Conservation (phyloP, 2,329 filamentous ascomycete genomes). For the Pseudocercospora pini-densiflorae region DNA sequence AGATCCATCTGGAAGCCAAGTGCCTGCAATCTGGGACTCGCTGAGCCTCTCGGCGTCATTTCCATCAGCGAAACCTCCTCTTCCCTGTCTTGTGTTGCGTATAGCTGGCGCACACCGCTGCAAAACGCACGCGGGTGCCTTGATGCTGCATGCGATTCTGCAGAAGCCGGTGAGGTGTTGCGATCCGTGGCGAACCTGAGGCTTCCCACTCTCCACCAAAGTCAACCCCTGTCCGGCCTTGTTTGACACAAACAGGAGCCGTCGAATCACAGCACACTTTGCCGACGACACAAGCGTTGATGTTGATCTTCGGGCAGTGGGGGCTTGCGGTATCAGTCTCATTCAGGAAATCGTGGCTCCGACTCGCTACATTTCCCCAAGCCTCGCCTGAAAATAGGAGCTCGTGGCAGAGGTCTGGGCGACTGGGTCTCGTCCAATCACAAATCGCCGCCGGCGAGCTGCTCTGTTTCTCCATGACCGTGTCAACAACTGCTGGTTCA, state of each 20-base stretch:
- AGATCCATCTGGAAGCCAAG: background rate
- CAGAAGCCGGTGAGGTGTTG: background rate
- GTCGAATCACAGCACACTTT: background rate
- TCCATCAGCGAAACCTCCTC: background rate
- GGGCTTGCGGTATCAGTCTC: background rate
- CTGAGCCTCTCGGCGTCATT: background rate
- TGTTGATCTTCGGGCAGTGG: constrained; percentile 4
- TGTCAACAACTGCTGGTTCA: too few relatives aligned
- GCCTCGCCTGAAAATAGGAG: background rate
- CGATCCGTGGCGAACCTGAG: background rate
- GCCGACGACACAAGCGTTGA: background rate
- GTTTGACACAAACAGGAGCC: background rate
- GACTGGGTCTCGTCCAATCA: too few relatives aligned
- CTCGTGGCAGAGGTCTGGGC: background rate
- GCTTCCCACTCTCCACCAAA: background rate
- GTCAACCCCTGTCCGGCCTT: background rate
- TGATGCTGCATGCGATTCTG: background rate
- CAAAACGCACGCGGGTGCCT: background rate
- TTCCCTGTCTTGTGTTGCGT: background rate
- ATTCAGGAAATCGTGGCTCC: background rate
- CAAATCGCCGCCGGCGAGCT: too few relatives aligned
- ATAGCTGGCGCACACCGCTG: background rate
- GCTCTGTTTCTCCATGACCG: too few relatives aligned
- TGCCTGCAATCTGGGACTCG: constrained; percentile 3
- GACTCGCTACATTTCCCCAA: too few relatives aligned